phyloP scores from a whole-genome alignment of 305 asterid genomes.

The Rubia peregrina region DNA sequence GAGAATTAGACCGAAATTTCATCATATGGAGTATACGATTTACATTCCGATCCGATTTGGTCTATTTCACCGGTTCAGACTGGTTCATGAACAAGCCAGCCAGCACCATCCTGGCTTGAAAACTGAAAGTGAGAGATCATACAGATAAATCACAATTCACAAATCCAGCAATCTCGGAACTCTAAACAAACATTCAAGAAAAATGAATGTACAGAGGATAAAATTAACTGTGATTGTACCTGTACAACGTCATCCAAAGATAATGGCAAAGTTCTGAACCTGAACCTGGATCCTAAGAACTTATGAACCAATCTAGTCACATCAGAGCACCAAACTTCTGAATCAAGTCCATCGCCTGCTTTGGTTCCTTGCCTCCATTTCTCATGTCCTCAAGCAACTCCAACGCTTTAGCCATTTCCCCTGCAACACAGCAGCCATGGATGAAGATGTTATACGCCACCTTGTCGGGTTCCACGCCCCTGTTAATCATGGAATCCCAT shows the following conservation, averaged over 20 bases:
- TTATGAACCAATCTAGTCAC: slow-evolving; percentile 5
- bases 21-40: too few relatives aligned
- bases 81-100: too few relatives aligned
- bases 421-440: slow-evolving; percentile 55
- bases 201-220: background rate
- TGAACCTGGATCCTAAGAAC: background rate
- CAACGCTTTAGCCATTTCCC: slow-evolving; percentile 52
- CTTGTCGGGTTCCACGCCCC: slow-evolving; percentile 59
- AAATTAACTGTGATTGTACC: too few relatives aligned
- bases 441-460: slow-evolving; percentile 66
- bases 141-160: background rate
- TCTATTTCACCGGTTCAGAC: too few relatives aligned
- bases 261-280: background rate
- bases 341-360: slow-evolving; percentile 33
- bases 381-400: slow-evolving; percentile 56
- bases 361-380: slow-evolving; percentile 52
- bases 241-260: background rate
- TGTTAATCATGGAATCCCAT: slow-evolving; percentile 64
- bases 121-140: background rate
- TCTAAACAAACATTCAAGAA: background rate
- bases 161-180: too few relatives aligned
- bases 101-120: too few relatives aligned
- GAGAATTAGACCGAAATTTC: too few relatives aligned
- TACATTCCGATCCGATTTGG: too few relatives aligned
- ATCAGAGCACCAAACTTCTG: slow-evolving; percentile 11